phyloP scores from a whole-genome alignment of 2,329 filamentous ascomycete genomes.

The Trichoderma citrinoviride region DNA sequence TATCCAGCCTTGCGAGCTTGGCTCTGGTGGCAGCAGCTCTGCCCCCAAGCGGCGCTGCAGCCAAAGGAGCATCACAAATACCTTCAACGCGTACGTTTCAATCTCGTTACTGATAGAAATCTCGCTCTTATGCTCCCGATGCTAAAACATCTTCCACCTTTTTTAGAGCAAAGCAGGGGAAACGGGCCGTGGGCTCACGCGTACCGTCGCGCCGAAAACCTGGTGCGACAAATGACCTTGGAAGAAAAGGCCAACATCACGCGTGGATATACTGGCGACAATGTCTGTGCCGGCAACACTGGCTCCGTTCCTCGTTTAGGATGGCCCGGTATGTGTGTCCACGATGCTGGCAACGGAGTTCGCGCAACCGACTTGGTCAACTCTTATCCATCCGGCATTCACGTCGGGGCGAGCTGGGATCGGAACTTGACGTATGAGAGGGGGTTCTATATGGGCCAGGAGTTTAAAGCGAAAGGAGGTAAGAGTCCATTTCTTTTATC shows the following conservation, averaged over 20 bases:
- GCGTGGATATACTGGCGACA: slow-evolving; percentile 52
- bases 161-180: slow-evolving; percentile 34
- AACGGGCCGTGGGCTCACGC: slow-evolving; percentile 52
- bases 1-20: slow-evolving; percentile 1
- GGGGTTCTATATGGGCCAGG: slow-evolving; percentile 52
- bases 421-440: slow-evolving; percentile 50
- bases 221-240: slow-evolving; percentile 62
- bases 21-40: slow-evolving; percentile 3
- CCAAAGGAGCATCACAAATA: background rate
- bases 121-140: no score
- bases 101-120: no score
- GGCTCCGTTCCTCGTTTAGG: slow-evolving; percentile 45
- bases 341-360: slow-evolving; percentile 50
- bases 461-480: slow-evolving; percentile 56
- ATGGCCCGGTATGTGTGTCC: slow-evolving; percentile 49
- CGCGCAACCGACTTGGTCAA: slow-evolving; percentile 49
- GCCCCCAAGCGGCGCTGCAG: background rate
- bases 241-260: slow-evolving; percentile 61
- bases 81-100: slow-evolving; percentile 3
- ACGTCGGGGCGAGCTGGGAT: slow-evolving; percentile 54
- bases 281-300: slow-evolving; percentile 48
- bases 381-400: slow-evolving; percentile 47
- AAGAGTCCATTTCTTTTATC: slow-evolving; percentile 39
- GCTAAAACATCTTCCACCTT: no score
- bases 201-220: slow-evolving; percentile 54